These are phyloP conservation scores for Sphenostylis stenocarpa DNA, from an alignment of 306 rosid species.

Conservation along the genomic window DNA sequence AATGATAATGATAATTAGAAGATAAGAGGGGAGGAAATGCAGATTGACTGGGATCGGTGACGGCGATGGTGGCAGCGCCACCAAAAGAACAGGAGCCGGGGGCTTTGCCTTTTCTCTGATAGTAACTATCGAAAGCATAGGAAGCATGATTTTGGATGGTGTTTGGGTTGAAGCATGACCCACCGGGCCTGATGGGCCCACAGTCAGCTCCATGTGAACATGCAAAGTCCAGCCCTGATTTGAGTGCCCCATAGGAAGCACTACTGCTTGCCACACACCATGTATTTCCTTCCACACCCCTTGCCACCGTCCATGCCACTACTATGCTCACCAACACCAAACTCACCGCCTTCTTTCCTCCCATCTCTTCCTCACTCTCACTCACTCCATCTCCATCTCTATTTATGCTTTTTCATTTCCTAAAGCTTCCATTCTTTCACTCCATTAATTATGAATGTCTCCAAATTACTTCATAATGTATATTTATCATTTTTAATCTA, in stretches of 20 bases:
- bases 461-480: no score
- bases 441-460: no score
- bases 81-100: slow-evolving; percentile 64
- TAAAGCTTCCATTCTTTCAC: no score
- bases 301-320: no score
- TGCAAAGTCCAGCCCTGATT: slow-evolving; percentile 57
- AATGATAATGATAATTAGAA: no score
- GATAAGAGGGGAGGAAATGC: no score
- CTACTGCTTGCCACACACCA: slow-evolving; percentile 77
- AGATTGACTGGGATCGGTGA: slow-evolving; percentile 76
- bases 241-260: slow-evolving; percentile 40
- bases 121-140: slow-evolving; percentile 74
- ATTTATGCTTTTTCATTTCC: no score
- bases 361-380: no score
- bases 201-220: slow-evolving; percentile 72
- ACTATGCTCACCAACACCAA: not conserved
- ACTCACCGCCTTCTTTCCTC: not conserved
- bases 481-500: no score
- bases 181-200: slow-evolving; percentile 43
- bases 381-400: no score
- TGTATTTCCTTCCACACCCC: slow-evolving; percentile 24
- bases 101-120: slow-evolving; percentile 46
- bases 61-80: slow-evolving; percentile 68
- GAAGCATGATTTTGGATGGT: slow-evolving; percentile 78
- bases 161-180: slow-evolving; percentile 66